Evolutionary conservation across 352 stramenopile species (phyloP).

Genomic region (Pythium volutum): DNA sequence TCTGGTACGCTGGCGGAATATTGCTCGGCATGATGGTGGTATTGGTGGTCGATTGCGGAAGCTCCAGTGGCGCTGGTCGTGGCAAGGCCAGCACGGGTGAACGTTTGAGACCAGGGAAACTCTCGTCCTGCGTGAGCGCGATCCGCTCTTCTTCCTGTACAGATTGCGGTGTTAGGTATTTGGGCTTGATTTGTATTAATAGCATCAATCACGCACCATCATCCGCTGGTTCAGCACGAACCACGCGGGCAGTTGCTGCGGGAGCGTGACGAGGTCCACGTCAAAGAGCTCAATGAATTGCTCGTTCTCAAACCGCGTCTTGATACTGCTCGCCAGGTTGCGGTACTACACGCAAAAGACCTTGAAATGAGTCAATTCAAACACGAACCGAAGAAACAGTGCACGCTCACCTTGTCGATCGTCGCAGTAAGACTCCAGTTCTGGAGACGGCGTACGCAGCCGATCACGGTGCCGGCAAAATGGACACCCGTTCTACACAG

Average conservation of each 20-base stretch:
- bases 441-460: slow-evolving; percentile 75
- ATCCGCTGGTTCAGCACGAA: slow-evolving; percentile 78
- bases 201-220: slow-evolving; percentile 41
- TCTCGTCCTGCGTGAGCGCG: slow-evolving; percentile 57
- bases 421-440: slow-evolving; percentile 86
- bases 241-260: slow-evolving; percentile 73
- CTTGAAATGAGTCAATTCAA: neutral
- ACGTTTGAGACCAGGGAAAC: slow-evolving; percentile 49
- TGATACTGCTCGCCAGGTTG: slow-evolving; percentile 82
- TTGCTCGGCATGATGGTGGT: neutral
- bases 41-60: neutral
- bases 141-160: slow-evolving; percentile 75
- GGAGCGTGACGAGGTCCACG: slow-evolving; percentile 78
- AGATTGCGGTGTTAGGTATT: neutral
- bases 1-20: slow-evolving; percentile 59
- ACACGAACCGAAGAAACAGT: neutral
- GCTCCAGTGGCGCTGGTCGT: neutral
- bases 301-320: slow-evolving; percentile 87
- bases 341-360: slow-evolving; percentile 48
- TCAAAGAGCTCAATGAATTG: slow-evolving; percentile 90
- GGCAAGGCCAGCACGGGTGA: slow-evolving; percentile 1
- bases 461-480: slow-evolving; percentile 76
- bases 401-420: slow-evolving; percentile 68
- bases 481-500: slow-evolving; percentile 59
- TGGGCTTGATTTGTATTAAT: neutral